Base-by-base conservation (phyloP, 2,329 filamentous ascomycete genomes). In the Colletotrichum lentis region DNA sequence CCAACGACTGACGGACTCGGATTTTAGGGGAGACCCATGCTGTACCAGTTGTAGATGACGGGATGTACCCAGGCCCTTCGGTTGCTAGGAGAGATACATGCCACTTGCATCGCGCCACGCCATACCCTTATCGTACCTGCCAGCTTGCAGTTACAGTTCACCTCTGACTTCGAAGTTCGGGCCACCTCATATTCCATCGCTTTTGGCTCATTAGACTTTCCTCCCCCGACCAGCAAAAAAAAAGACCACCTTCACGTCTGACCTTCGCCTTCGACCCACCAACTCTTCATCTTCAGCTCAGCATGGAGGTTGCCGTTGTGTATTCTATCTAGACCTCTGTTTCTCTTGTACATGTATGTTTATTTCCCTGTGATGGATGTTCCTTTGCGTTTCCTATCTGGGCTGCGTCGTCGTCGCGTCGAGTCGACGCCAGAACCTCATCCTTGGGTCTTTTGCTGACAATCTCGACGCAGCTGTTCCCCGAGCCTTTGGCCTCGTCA, bases 391-490 rank as follows among this genome's bases (percentile, higher is more conserved):
- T 31, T 20, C 44, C 24, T 54, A 27, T 12, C 62, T 5, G 22
- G 47, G 24, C 46, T 2, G 49, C 24, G n/a, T 12, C 41, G 47
- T 18, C 22, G 67, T 64, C 67, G 64, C 64, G 64, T 70, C 50
- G 27, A 41, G 61, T 60, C 56, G 31, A 69, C 61, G 47, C 55
- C 49, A 64, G 49, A 64, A 31, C 62, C 20, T 56, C 54, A 41
- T 62, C 52, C 31, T 47, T 39, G 35, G 35, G 52, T 65, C 71
- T 65, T 43, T 71, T 75, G 35, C 71, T 77, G 39, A 75, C 73
- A 22, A 74, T 71, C 10, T 72, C 73, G 64, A 74, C 68, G 7
- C 72, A 76, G 66, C 73, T 73, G 64, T 73, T 76, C 55, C 50
- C 41, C 43, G 43, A 69, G 66, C 39, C 62, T 62, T 67, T 66